Evolutionary conservation across 2,329 filamentous ascomycete species (phyloP), one percentile per base, ranked within the genome.

Genomic region (Volutella citrinella): DNA sequence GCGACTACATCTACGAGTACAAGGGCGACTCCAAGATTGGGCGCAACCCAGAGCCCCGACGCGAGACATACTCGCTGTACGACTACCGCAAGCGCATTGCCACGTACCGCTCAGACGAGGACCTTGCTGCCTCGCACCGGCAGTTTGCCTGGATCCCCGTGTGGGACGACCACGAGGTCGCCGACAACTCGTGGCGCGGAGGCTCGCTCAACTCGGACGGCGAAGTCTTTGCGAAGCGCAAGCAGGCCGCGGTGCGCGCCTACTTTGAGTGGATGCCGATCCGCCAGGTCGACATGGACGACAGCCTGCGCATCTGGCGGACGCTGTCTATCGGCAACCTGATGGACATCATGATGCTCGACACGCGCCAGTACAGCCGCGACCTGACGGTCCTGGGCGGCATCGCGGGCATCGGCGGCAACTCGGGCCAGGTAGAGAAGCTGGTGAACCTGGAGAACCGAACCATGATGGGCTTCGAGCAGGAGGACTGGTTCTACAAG

Each of bases 401-500:
- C 14, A 43, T 36, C 5, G 6, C 13, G 4, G 8, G 4, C 8
- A 2, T 14, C 19, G n/a, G 3, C 6, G 16, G 14, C 14, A 23
- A n/a, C 10, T 15, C n/a, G n/a, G n/a, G n/a, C n/a, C 9, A 19
- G 6, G 22, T 6, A 28, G 17, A 31, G 3, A 24, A 7, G 4
- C n/a, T 16, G 10, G 1, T 4, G 12, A 22, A 16, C 20, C 14
- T 40, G 40, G 44, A 45, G 40, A 73, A 78, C 6, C 75, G 84
- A 5, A 76, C 74, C 0, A 63, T 89, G 45, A 87, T 89, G 82
- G 84, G 84, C 4, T 67, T 72, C 2, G 73, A 74, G 10, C 84
- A 89, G 54, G 85, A 89, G 57, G 75, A 77, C 47, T 89, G 85
- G 85, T 82, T 87, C 60, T 84, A 84, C 55, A 68, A 70, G 27